Evolutionary conservation across 495 filamentous ascomycete genomes (phyloP).

Genomic region (Friedmanniomyces endolithicus): DNA sequence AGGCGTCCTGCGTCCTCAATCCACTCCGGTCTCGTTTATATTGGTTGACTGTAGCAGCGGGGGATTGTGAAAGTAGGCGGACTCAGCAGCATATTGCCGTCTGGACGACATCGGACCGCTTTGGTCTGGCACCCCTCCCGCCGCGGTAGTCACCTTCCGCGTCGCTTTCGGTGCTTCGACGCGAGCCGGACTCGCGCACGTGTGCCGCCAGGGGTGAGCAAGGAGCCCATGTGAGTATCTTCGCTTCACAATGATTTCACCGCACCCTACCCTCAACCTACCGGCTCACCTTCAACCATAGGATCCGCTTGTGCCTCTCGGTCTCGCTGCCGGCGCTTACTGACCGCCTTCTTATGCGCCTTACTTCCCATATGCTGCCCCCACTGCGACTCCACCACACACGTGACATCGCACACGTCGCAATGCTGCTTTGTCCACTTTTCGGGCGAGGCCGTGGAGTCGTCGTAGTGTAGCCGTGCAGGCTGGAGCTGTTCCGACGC

Average conservation of each 20-base stretch:
- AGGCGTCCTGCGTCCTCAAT: too few species aligned
- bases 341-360: conserved; percentile 20
- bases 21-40: too few species aligned
- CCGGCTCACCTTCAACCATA: too few species aligned
- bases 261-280: too few species aligned
- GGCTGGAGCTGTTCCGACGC: conserved; percentile 42
- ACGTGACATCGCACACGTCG: conserved; percentile 56
- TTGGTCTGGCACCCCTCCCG: too few species aligned
- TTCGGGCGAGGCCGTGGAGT: conserved; percentile 33
- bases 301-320: neutral
- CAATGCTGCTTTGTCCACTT: conserved; percentile 47
- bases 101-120: too few species aligned
- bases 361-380: conserved; percentile 56
- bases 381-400: conserved; percentile 64
- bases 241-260: too few species aligned
- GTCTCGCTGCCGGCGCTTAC: conserved; percentile 2
- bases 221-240: too few species aligned
- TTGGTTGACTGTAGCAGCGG: neutral
- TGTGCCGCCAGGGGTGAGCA: too few species aligned
- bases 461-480: conserved; percentile 22
- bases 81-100: neutral
- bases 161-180: too few species aligned
- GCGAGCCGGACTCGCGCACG: too few species aligned
- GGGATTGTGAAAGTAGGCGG: neutral
- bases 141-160: too few species aligned